These are phyloP conservation scores for Paspalum notatum DNA, from an alignment of 176 grass and related monocot genomes.

Conservation along the genomic window DNA sequence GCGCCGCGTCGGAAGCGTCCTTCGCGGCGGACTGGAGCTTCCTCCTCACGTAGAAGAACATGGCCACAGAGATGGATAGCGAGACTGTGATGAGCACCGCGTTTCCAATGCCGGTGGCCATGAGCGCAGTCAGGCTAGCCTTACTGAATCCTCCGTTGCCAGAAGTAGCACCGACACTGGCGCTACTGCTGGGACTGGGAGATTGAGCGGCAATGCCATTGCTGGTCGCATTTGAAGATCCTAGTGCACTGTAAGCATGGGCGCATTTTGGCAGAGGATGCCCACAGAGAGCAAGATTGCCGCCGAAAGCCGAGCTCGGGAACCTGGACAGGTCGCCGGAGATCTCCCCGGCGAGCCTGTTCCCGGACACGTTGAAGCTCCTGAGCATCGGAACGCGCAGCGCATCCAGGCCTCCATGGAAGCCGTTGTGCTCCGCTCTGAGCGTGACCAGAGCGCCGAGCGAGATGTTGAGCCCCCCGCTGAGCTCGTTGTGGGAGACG, in stretches of 20 bases:
- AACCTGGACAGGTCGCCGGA: conserved; percentile 46
- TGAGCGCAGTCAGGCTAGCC: conserved; percentile 43
- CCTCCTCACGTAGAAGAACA: conserved; percentile 60
- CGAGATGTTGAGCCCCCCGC: conserved; percentile 36
- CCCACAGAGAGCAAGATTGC: conserved; percentile 56
- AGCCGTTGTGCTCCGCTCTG: conserved; percentile 53
- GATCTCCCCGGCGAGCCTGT: conserved; percentile 53
- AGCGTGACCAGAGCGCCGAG: conserved; percentile 53
- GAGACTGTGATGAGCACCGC: conserved; percentile 48
- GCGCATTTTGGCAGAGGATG: conserved; percentile 49
- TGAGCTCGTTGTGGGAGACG: conserved; percentile 51
- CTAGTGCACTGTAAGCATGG: conserved; percentile 29
- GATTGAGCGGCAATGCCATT: not conserved
- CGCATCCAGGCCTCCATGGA: conserved; percentile 45
- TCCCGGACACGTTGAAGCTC: conserved; percentile 58
- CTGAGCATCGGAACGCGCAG: conserved; percentile 33
- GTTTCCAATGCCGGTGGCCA: conserved; percentile 61
- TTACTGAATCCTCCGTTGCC: conserved; percentile 27
- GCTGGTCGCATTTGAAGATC: conserved; percentile 18
- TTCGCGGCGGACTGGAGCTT: conserved; percentile 43
- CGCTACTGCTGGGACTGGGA: conserved; percentile 17
- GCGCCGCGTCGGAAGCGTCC: conserved; percentile 1
- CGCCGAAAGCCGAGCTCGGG: conserved; percentile 48
- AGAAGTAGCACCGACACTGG: not conserved
- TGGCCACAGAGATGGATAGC: conserved; percentile 36